Conservation (phyloP, 139 green algal species). For the Limnomonas spitsbergensis region DNA sequence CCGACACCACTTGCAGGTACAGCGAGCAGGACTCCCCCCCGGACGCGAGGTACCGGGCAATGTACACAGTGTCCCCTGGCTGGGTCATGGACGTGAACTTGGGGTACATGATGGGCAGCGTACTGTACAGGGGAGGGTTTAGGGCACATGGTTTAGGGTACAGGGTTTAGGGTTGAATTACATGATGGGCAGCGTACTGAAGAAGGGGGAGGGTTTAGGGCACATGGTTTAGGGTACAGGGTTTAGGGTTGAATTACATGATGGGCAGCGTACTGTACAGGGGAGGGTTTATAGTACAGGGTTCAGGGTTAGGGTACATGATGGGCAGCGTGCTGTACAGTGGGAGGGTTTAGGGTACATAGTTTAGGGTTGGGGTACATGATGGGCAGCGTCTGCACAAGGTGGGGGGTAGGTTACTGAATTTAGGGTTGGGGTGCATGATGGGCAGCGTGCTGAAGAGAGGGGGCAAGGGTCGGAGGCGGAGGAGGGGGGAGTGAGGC, state of each 20-base stretch:
- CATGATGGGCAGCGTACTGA: background rate
- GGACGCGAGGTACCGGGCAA: conserved; percentile 87
- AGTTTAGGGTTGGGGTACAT: conserved; percentile 43
- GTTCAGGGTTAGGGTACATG: conserved; percentile 4
- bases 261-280: background rate
- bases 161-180: too few relatives aligned
- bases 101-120: conserved; percentile 15
- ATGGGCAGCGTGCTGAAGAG: too few relatives aligned
- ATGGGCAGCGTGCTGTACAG: background rate
- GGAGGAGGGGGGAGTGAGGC: too few relatives aligned
- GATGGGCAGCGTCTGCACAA: conserved; percentile 4
- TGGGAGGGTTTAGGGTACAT: too few relatives aligned
- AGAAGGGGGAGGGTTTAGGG: background rate
- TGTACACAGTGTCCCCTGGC: conserved; percentile 79
- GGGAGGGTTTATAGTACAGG: background rate
- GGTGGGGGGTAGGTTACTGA: too few relatives aligned
- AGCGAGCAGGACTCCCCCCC: conserved; percentile 78
- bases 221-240: too few relatives aligned
- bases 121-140: background rate
- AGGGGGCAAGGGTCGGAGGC: too few relatives aligned
- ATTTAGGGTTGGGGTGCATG: too few relatives aligned
- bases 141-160: too few relatives aligned
- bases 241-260: conserved; percentile 43
- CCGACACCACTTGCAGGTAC: conserved; percentile 68
- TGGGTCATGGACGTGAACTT: conserved; percentile 62